phyloP scores from a whole-genome alignment of 345 rosid species.

The Rhodomyrtus tomentosa region DNA sequence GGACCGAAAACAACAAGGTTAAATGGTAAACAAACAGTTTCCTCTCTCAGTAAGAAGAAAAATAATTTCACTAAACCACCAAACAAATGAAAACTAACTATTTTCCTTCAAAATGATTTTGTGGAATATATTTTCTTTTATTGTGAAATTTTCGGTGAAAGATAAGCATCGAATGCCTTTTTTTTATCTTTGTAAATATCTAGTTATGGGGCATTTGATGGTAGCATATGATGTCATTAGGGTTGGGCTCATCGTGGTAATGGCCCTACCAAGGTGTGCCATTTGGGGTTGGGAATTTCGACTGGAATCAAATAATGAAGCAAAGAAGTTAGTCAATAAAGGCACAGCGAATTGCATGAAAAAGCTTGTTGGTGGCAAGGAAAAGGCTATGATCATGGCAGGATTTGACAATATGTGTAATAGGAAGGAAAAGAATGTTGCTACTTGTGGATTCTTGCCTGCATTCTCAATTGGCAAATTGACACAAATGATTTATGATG shows the following conservation, averaged over 20 bases:
- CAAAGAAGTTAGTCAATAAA: neutral
- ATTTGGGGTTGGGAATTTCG: neutral
- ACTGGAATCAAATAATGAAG: neutral
- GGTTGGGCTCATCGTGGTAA: neutral
- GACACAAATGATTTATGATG: too few relatives aligned
- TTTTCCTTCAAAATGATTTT: neutral
- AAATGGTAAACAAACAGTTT: too few relatives aligned
- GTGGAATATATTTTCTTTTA: neutral
- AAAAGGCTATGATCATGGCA: neutral
- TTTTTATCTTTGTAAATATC: neutral
- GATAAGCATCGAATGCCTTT: too few relatives aligned
- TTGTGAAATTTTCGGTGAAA: neutral
- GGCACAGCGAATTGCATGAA: neutral
- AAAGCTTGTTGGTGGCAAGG: neutral
- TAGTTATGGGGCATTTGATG: neutral
- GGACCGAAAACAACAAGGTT: too few relatives aligned
- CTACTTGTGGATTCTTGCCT: neutral
- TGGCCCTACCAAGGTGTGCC: neutral
- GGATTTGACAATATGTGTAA: neutral
- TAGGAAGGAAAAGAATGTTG: neutral
- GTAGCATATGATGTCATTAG: neutral
- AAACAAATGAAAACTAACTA: neutral
- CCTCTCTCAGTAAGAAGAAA: too few relatives aligned
- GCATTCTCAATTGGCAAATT: too few relatives aligned
- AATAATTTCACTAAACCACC: neutral